Evolutionary conservation across 257 asterid genomes (phyloP).

Genomic region (Rehmannia glutinosa): DNA sequence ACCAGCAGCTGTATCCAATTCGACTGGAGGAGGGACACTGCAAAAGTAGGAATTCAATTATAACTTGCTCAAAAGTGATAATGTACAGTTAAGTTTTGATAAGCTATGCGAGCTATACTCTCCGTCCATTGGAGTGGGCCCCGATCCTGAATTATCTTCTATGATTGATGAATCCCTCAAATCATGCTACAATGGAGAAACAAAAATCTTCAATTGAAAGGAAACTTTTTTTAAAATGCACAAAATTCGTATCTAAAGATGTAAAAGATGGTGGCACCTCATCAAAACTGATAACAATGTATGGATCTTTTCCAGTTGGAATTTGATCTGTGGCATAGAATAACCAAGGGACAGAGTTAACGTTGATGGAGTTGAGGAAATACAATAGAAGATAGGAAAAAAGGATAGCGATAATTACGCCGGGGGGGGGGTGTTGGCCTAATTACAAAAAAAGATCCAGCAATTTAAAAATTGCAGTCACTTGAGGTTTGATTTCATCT

Average conservation of each 20-base stretch:
- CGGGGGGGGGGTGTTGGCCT: too few relatives aligned
- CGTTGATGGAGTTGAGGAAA: not conserved
- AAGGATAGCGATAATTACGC: too few relatives aligned
- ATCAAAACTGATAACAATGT: constrained; percentile 35
- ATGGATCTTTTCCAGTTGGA: constrained; percentile 65
- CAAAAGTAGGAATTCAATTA: constrained; percentile 13
- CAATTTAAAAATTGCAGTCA: too few relatives aligned
- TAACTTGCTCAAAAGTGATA: constrained; percentile 1
- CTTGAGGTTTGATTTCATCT: too few relatives aligned
- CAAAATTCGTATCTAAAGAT: not conserved
- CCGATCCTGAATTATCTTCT: constrained; percentile 35
- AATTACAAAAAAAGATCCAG: too few relatives aligned
- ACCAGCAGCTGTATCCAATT: constrained; percentile 19
- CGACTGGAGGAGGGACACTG: constrained; percentile 47
- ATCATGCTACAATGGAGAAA: constrained; percentile 32
- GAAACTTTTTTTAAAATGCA: not conserved
- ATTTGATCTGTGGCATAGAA: constrained; percentile 58
- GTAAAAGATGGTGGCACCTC: constrained; percentile 39
- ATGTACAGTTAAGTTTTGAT: not conserved
- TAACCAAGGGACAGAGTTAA: not conserved
- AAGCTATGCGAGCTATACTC: constrained; percentile 38
- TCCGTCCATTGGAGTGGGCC: constrained; percentile 50
- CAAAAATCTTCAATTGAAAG: not conserved
- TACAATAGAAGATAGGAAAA: constrained; percentile 3
- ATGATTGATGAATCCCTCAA: constrained; percentile 22